phyloP scores from a whole-genome alignment of 768 basidiomycete species.

The Hirschioporus abietinus region DNA sequence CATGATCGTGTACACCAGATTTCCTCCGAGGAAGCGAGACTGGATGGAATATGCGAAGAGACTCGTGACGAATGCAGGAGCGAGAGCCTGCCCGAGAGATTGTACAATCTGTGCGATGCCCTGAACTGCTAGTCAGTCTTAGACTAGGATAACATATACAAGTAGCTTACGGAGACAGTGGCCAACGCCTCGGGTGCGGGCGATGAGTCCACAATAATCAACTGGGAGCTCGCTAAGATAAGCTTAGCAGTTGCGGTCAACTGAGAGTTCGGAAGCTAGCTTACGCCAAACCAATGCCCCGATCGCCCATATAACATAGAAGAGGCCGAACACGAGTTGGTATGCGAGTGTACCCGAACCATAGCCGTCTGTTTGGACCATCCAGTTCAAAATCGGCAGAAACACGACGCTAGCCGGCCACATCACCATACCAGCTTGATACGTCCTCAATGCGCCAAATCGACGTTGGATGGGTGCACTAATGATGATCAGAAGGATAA shows the following conservation, averaged over 20 bases:
- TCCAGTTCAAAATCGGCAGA: slow-evolving; percentile 9
- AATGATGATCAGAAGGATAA: slow-evolving; percentile 6
- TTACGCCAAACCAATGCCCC: slow-evolving; percentile 11
- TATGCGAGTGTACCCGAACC: not conserved
- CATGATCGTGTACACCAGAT: slow-evolving; percentile 12
- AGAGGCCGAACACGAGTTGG: not conserved
- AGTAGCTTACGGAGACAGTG: not conserved
- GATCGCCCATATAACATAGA: slow-evolving; percentile 11
- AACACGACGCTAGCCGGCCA: slow-evolving; percentile 10
- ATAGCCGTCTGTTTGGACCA: slow-evolving; percentile 3
- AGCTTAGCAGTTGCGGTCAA: not conserved
- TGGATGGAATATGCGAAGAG: slow-evolving; percentile 24
- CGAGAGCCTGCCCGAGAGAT: slow-evolving; percentile 21
- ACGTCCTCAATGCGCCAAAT: slow-evolving; percentile 10
- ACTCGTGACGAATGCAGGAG: slow-evolving; percentile 24
- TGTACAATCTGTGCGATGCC: slow-evolving; percentile 28
- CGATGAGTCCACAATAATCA: not conserved
- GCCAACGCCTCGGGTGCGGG: not conserved
- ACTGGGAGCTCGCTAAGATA: not conserved
- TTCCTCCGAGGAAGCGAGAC: slow-evolving; percentile 17
- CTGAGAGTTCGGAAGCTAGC: not conserved
- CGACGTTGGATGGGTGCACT: slow-evolving; percentile 6
- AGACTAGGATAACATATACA: slow-evolving; percentile 15
- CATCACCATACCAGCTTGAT: slow-evolving; percentile 6
- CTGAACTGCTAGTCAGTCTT: slow-evolving; percentile 22